Conservation (phyloP, 2,329 filamentous ascomycete species). For the Fusarium sp. region DNA sequence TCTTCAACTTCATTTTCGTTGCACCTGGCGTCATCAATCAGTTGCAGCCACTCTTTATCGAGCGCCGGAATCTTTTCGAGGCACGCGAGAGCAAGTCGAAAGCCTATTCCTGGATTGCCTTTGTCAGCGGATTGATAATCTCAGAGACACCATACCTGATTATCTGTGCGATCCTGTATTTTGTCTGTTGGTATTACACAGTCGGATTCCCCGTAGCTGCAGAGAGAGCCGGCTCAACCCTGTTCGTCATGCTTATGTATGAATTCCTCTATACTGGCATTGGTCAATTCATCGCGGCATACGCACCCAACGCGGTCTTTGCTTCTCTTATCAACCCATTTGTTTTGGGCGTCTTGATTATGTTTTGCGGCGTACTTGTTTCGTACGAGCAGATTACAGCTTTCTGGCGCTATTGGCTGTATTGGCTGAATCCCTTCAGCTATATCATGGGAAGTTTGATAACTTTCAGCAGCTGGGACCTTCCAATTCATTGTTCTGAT, state of each 20-base stretch:
- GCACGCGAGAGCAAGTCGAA: not conserved
- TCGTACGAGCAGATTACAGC: not conserved
- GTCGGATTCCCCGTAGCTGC: not conserved
- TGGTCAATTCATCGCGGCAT: not conserved
- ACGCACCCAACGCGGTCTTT: not conserved
- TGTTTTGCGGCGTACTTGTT: not conserved
- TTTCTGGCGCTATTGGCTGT: not conserved
- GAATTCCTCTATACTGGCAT: not conserved
- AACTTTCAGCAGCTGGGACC: not conserved
- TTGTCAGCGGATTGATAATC: not conserved
- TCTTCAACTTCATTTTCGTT: not conserved
- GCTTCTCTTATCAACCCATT: not conserved
- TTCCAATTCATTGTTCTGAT: not conserved
- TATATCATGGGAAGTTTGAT: not conserved
- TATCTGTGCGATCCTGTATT: not conserved
- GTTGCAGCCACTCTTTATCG: not conserved
- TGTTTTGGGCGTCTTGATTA: not conserved
- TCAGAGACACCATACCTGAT: not conserved
- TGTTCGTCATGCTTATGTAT: not conserved
- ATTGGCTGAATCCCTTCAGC: not conserved
- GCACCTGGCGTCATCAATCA: not conserved
- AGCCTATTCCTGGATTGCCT: not conserved
- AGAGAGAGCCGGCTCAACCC: not conserved
- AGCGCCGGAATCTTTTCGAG: not conserved
- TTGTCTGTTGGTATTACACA: not conserved